These are phyloP conservation scores for Neckera pumila DNA, from an alignment of 225 moss, liverwort and hornwort genomes.

Conservation along the genomic window DNA sequence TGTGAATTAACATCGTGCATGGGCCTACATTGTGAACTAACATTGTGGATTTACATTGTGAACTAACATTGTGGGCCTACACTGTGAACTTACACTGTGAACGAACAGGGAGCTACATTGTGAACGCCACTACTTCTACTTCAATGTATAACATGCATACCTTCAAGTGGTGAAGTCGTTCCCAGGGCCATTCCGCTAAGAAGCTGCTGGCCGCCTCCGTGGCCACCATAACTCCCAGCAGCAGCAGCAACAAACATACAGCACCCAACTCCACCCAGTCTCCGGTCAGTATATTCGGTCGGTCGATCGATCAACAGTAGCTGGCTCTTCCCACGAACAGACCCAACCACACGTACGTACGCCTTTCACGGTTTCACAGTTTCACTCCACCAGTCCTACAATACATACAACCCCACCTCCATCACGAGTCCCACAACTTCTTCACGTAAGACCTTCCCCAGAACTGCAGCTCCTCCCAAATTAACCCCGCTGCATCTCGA, in stretches of 20 bases:
- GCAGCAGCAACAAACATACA: neutral
- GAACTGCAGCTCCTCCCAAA: neutral
- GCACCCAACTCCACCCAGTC: neutral
- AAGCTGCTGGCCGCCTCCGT: conserved; percentile 9
- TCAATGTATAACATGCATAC: neutral
- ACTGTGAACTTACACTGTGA: too few species aligned
- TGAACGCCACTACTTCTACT: too few species aligned
- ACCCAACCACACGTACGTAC: neutral
- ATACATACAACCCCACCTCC: neutral
- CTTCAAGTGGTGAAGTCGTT: conserved; percentile 27
- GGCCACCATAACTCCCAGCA: conserved; percentile 21
- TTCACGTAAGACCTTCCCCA: neutral
- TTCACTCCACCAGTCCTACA: neutral
- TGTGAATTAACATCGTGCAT: neutral
- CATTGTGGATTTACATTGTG: too few species aligned
- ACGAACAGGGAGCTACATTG: neutral
- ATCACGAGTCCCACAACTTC: neutral
- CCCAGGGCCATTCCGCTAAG: conserved; percentile 47
- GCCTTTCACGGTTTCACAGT: neutral
- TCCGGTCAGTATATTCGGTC: too few species aligned
- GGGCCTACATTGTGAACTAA: neutral
- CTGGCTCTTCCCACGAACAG: neutral
- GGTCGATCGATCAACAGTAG: neutral
- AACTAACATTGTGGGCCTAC: too few species aligned
- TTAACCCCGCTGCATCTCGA: neutral